Percentiles rank a stretch among this genome's conserved stretches.
Conservation (phyloP, 352 stramenopile genomes). For the Phytophthora multivora region DNA sequence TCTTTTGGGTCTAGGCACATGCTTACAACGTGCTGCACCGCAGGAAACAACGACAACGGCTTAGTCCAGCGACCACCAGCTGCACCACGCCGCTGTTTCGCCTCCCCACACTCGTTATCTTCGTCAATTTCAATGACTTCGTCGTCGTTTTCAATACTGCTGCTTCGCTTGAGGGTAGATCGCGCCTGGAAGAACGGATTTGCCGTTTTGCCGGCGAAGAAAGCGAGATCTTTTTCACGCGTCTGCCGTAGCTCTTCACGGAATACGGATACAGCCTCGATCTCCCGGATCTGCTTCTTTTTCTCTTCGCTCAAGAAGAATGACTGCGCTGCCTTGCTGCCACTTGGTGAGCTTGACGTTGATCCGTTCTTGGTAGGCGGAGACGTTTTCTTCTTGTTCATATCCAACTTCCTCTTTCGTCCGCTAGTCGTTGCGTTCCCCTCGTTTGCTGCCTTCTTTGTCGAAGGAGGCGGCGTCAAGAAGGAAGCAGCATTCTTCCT, state of each 20-base stretch:
- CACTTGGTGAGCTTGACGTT: conserved; percentile 19
- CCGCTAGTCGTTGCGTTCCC: conserved; percentile 19
- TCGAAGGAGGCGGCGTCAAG: conserved; percentile 36
- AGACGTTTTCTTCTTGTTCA: conserved; percentile 58
- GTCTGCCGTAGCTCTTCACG: conserved; percentile 67
- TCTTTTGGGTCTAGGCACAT: conserved; percentile 19
- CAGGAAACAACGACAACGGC: conserved; percentile 41
- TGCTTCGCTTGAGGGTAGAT: conserved; percentile 11
- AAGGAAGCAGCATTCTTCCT: conserved; percentile 34
- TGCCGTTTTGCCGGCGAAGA: conserved; percentile 60
- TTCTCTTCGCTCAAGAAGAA: conserved; percentile 75
- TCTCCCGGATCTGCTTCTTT: conserved; percentile 73
- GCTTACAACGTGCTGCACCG: conserved; percentile 47
- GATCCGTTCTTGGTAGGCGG: conserved; percentile 26
- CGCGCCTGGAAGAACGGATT: conserved; percentile 77
- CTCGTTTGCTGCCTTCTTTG: conserved; percentile 22
- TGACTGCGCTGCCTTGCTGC: conserved; percentile 35
- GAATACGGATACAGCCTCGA: conserved; percentile 65
- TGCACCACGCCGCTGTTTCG: conserved; percentile 22
- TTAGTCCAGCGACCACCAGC: conserved; percentile 47
- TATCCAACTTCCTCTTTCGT: conserved; percentile 68
- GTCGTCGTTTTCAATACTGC: conserved; percentile 28
- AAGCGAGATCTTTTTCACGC: conserved; percentile 72
- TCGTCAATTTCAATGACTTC: conserved; percentile 38
- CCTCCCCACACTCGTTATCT: conserved; percentile 9